Evolutionary conservation across 257 asterid species (phyloP).

Genomic region (Rubia yunnanensis): DNA sequence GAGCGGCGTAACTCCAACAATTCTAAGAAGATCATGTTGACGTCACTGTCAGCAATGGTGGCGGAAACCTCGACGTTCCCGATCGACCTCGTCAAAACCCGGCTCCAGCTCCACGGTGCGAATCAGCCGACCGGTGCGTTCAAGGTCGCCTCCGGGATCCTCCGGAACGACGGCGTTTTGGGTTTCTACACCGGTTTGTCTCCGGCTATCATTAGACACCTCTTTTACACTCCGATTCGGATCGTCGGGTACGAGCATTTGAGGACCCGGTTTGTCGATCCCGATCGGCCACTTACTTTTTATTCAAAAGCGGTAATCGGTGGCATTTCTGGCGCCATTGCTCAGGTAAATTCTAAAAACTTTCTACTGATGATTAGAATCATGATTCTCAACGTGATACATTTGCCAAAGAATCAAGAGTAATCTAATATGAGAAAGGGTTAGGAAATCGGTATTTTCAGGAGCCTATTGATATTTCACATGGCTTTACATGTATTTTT

Average conservation of each 20-base stretch:
- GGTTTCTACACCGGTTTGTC: slow-evolving; percentile 66
- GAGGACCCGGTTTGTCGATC: slow-evolving; percentile 28
- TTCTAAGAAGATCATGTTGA: slow-evolving; percentile 37
- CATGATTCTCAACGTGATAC: too few relatives aligned
- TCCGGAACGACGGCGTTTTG: slow-evolving; percentile 43
- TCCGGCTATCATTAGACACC: slow-evolving; percentile 62
- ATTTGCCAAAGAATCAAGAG: too few relatives aligned
- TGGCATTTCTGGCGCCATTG: slow-evolving; percentile 74
- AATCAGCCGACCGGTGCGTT: slow-evolving; percentile 35
- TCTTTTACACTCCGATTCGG: slow-evolving; percentile 73
- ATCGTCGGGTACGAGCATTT: slow-evolving; percentile 72
- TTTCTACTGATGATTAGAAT: too few relatives aligned
- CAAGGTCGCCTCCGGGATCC: slow-evolving; percentile 36
- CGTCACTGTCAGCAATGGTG: slow-evolving; percentile 65
- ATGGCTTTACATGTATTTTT: too few relatives aligned
- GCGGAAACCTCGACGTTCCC: slow-evolving; percentile 89
- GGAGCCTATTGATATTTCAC: too few relatives aligned
- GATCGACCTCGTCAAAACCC: slow-evolving; percentile 69
- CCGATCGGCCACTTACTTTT: slow-evolving; percentile 40
- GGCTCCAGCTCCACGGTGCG: slow-evolving; percentile 76
- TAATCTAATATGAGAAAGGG: too few relatives aligned
- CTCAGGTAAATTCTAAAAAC: slow-evolving; percentile 58
- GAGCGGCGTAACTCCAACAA: neutral
- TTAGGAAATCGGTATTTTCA: too few relatives aligned
- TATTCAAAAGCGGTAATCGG: slow-evolving; percentile 50